Evolutionary conservation across 306 rosid species (phyloP).

Genomic region (Albizia julibrissin): DNA sequence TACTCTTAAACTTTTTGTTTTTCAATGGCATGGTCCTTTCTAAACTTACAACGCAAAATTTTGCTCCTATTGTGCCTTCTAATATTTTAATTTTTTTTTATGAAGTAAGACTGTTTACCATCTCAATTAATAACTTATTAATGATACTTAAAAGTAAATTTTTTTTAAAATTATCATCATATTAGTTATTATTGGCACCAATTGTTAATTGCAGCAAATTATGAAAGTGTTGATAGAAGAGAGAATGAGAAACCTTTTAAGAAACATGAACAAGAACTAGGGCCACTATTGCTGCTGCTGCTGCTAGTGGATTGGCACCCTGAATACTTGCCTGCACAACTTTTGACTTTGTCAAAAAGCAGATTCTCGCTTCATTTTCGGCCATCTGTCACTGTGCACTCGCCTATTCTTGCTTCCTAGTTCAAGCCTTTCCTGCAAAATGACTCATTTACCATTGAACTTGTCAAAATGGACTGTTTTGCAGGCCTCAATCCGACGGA

Average conservation of each 20-base stretch:
- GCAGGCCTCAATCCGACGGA: not conserved
- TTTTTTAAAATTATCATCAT: no score
- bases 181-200: not conserved
- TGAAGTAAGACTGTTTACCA: no score
- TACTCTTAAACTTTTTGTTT: no score
- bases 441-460: not conserved
- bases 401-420: not conserved
- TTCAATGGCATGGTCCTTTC: no score
- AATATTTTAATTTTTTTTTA: no score
- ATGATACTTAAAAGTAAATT: no score
- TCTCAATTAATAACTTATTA: no score
- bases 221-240: not conserved
- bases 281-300: not conserved
- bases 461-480: not conserved
- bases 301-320: not conserved
- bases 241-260: not conserved
- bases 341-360: slow-evolving; percentile 44
- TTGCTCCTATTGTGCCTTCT: no score
- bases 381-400: no score
- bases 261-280: no score
- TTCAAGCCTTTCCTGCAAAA: not conserved
- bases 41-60: no score
- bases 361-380: not conserved
- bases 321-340: not conserved
- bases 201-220: not conserved